Conservation (phyloP, 1,139 yeast species). For the Meyerozyma elateridarum region DNA sequence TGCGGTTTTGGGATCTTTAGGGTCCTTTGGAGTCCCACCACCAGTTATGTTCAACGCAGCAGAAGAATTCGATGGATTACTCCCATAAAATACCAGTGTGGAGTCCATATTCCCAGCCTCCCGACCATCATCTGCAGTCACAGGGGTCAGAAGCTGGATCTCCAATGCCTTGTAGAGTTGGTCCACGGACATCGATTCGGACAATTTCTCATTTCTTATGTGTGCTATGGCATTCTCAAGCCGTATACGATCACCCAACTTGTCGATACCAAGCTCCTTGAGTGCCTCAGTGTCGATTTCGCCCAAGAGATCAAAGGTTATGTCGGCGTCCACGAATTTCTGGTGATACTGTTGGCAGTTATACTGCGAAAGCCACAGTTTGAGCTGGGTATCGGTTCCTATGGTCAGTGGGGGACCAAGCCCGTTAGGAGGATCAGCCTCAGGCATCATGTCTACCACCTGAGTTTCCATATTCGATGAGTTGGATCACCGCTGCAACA, state of each 20-base stretch:
- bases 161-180: conserved; percentile 26
- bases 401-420: too few species aligned
- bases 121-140: background rate
- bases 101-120: background rate
- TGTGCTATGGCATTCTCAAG: conserved; percentile 51
- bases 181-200: conserved; percentile 27
- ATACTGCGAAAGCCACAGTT: conserved; percentile 32
- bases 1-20: conserved; percentile 23
- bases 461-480: too few species aligned
- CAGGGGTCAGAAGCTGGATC: conserved; percentile 9
- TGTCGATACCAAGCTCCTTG: conserved; percentile 67
- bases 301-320: conserved; percentile 54
- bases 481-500: too few species aligned
- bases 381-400: conserved; percentile 16
- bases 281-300: conserved; percentile 68
- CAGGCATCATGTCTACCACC: too few species aligned
- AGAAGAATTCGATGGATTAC: background rate
- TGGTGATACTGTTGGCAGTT: conserved; percentile 35
- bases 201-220: conserved; percentile 35
- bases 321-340: conserved; percentile 44
- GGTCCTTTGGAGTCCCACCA: conserved; percentile 22
- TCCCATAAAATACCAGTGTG: background rate
- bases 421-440: too few species aligned
- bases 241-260: conserved; percentile 78
- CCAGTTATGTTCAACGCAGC: background rate